Evolutionary conservation across 148 eudicot genomes (phyloP).

Genomic region (Amaranthus hypochondriacus): DNA sequence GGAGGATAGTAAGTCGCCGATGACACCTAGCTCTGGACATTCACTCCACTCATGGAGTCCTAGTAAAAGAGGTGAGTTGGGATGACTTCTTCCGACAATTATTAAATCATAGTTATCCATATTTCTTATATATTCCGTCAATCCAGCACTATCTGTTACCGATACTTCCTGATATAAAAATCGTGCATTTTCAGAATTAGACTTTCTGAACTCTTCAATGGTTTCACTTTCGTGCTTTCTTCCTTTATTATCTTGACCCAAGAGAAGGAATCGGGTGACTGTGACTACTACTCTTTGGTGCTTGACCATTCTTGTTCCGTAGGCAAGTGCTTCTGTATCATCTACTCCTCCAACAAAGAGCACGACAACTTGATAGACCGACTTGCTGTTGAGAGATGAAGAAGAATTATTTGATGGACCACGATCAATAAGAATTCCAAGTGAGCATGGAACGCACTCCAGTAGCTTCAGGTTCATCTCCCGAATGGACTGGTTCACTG

Average conservation of each 20-base stretch:
- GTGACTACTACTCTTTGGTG: conserved; percentile 44
- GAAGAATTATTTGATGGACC: conserved; percentile 37
- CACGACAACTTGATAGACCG: conserved; percentile 38
- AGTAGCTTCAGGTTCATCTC: conserved; percentile 41
- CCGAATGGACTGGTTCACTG: conserved; percentile 26
- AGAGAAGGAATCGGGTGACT: conserved; percentile 46
- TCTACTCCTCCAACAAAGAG: conserved; percentile 69
- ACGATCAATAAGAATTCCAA: conserved; percentile 60
- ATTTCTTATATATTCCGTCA: conserved; percentile 36
- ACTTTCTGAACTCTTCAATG: conserved; percentile 32
- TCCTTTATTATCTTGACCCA: conserved; percentile 42
- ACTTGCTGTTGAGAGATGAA: conserved; percentile 32
- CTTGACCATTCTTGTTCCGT: conserved; percentile 57
- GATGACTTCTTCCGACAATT: conserved; percentile 51
- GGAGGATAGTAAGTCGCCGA: conserved; percentile 64
- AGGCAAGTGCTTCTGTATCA: conserved; percentile 55
- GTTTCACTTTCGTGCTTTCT: conserved; percentile 38
- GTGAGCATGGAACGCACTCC: conserved; percentile 50
- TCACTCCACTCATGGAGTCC: conserved; percentile 72
- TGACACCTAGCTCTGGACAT: conserved; percentile 62
- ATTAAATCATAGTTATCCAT: conserved; percentile 46
- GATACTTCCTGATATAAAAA: conserved; percentile 45
- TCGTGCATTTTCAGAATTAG: conserved; percentile 30
- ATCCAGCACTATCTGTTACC: conserved; percentile 54
- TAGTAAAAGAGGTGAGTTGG: conserved; percentile 30